phyloP scores from a whole-genome alignment of 2,329 filamentous ascomycete species.

The Myriangium duriaei region DNA sequence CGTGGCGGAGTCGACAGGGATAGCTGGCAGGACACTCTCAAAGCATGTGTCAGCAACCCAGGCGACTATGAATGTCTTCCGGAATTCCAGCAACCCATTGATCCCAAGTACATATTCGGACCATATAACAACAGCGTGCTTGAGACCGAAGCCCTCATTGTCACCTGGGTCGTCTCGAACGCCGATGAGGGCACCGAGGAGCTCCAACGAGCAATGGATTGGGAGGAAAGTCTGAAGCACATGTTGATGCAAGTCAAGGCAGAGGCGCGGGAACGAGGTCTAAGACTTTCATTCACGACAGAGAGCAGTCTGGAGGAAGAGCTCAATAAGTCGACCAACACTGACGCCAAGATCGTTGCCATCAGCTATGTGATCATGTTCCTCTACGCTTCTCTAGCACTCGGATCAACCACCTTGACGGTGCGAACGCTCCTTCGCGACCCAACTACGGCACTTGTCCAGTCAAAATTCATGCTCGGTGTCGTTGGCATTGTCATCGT shows the following conservation, averaged over 20 bases:
- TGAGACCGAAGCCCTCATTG: constrained; percentile 67
- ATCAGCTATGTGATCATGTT: constrained; percentile 99
- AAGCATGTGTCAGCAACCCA: constrained; percentile 51
- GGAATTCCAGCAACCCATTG: constrained; percentile 76
- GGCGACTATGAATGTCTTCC: constrained; percentile 52
- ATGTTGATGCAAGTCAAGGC: constrained; percentile 64
- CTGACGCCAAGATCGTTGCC: constrained; percentile 89
- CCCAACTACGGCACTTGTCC: constrained; percentile 72
- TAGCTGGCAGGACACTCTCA: constrained; percentile 60
- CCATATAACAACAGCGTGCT: constrained; percentile 58
- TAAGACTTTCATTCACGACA: constrained; percentile 86
- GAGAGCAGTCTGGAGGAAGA: constrained; percentile 93
- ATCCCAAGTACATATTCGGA: constrained; percentile 74
- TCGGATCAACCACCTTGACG: constrained; percentile 77
- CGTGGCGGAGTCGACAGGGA: constrained; percentile 48
- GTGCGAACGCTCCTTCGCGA: constrained; percentile 67
- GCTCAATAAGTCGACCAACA: constrained; percentile 95
- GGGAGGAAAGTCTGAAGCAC: constrained; percentile 67
- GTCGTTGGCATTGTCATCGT: constrained; percentile 91
- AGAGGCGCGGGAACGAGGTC: constrained; percentile 64
- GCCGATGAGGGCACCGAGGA: constrained; percentile 59
- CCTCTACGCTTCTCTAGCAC: constrained; percentile 81
- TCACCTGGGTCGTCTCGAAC: constrained; percentile 93
- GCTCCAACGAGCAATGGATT: constrained; percentile 68
- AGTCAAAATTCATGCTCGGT: constrained; percentile 95